These are phyloP conservation scores for Alternaria sp. DNA, from an alignment of 2,329 filamentous ascomycete species.

Conservation along the genomic window DNA sequence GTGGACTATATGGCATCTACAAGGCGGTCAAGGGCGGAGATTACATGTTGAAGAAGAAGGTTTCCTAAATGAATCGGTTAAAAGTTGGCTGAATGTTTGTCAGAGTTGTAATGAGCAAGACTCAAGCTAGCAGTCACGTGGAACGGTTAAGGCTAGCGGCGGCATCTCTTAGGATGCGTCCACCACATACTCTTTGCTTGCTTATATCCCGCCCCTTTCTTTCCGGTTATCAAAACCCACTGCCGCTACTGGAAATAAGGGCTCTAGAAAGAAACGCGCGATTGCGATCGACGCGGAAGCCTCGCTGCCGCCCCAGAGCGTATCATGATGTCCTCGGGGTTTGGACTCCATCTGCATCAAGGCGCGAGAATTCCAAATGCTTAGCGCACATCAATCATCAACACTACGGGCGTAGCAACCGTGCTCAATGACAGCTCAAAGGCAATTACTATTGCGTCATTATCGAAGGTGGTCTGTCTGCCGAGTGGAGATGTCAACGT, in stretches of 20 bases:
- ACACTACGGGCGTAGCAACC: background rate
- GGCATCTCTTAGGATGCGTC: background rate
- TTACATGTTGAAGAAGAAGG: slow-evolving; percentile 43
- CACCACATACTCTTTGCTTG: background rate
- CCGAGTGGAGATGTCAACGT: slow-evolving; percentile 1
- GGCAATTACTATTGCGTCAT: background rate
- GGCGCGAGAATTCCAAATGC: slow-evolving; percentile 7
- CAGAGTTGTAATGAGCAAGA: background rate
- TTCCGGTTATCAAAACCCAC: background rate
- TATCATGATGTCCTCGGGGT: slow-evolving; percentile 17
- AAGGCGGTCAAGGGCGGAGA: slow-evolving; percentile 47
- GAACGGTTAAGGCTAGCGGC: background rate
- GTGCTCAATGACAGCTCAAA: background rate
- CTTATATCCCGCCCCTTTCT: background rate
- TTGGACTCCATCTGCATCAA: slow-evolving; percentile 6
- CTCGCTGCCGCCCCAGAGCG: background rate
- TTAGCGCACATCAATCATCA: slow-evolving; percentile 5
- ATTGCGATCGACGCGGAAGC: slow-evolving; percentile 6
- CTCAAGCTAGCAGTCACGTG: background rate
- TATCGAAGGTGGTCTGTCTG: background rate
- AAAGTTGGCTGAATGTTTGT: background rate
- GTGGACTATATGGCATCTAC: slow-evolving; percentile 52
- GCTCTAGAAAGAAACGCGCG: background rate
- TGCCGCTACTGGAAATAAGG: background rate
- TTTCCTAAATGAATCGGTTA: background rate